Conservation (phyloP, 129 eudicot species). For the Artemisia annua region DNA sequence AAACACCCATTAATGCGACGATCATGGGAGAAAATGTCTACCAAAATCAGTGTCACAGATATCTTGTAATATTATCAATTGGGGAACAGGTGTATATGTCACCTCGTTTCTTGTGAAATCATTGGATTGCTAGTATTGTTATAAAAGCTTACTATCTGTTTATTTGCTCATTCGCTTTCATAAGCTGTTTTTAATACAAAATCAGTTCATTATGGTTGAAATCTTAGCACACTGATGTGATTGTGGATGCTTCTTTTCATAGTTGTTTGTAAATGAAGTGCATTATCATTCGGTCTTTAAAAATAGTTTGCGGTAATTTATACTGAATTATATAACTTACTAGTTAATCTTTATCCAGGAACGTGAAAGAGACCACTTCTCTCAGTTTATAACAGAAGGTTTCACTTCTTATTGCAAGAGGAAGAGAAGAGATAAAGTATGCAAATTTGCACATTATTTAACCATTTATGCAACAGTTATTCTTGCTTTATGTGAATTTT, state of each 20-base stretch:
- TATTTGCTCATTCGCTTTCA: too few species aligned
- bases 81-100: neutral
- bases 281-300: too few species aligned
- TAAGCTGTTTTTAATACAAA: too few species aligned
- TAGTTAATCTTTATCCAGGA: conserved; percentile 50
- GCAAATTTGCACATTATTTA: conserved; percentile 2
- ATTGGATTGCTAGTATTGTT: too few species aligned
- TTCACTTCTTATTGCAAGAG: conserved; percentile 97
- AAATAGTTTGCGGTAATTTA: neutral
- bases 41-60: neutral
- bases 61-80: neutral
- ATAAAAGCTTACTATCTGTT: too few species aligned
- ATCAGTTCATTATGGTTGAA: too few species aligned
- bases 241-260: too few species aligned
- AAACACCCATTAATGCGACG: too few species aligned
- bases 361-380: conserved; percentile 93
- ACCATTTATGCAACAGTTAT: neutral
- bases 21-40: neutral
- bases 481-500: conserved; percentile 2
- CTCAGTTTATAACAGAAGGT: conserved; percentile 98
- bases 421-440: conserved; percentile 91
- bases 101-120: too few species aligned
- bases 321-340: conserved; percentile 1
- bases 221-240: too few species aligned
- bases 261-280: too few species aligned